Base-by-base conservation (phyloP, 345 rosid species). In the Eutrema japonicum region DNA sequence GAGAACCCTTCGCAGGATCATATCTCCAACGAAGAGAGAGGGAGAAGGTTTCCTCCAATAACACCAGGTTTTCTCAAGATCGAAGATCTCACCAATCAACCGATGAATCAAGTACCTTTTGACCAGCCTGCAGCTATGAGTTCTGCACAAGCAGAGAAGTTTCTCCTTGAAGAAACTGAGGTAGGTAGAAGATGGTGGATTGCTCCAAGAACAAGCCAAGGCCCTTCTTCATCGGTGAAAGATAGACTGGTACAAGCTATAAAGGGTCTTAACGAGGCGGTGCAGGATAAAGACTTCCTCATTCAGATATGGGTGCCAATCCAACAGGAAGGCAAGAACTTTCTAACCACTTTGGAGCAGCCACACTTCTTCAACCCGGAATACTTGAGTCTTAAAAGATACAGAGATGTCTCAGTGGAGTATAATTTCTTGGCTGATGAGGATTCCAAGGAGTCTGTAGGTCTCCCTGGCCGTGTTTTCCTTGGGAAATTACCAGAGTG, bases 381-480 rank as follows among this genome's bases (percentile, higher is more conserved):
- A 6, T 79, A 82, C 81, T 64, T 12, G 75, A 91, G 88, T 71
- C 98, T 94, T 45, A 77, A 79, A 59, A 80, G 72, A 69, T 94
- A 91, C 78, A 80, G 98, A 77, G 75, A 79, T 77, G 90, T 86
- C 76, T 94, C 98, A 10, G 72, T 84, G 67, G 42, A 38, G 4
- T 91, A 83, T 67, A 84, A 87, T 38, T 91, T 94, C 66, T 77
- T 82, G 2, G 95, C 88, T 7, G 96, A 94, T 45, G 88, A 83
- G 66, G 91, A 81, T 55, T 84, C 96, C 6, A 82, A 85, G 38
- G 93, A 84, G 53, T 83, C 82, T 5, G 78, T 80, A n/a, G 98
- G 96, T 65, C 82, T 94, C 73, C 98, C 95, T 3, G 95, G 96
- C 77, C 91, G 97, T 43, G 97, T 91, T n/a, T 94, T 76, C 80